Evolutionary conservation across 768 basidiomycete species (phyloP).

Genomic region (Clitopilus passeckerianus): DNA sequence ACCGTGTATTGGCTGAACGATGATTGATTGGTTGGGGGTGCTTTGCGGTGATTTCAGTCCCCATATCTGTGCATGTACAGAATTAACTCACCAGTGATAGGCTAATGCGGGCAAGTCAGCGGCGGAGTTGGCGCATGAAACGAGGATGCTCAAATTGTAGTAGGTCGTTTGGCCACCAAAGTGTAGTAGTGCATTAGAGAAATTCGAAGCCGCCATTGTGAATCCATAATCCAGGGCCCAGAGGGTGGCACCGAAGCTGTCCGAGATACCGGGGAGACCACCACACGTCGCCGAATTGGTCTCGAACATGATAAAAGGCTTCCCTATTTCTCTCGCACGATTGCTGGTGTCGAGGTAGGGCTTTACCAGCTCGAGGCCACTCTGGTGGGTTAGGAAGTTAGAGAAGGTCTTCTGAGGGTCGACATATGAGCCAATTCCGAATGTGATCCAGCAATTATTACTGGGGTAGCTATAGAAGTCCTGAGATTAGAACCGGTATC

Average conservation of each 20-base stretch:
- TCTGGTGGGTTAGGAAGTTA: conserved; percentile 55
- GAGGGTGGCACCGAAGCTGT: conserved; percentile 58
- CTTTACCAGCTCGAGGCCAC: conserved; percentile 41
- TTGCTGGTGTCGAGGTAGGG: conserved; percentile 46
- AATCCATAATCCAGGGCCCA: conserved; percentile 62
- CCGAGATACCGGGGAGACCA: conserved; percentile 59
- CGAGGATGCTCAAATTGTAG: conserved; percentile 53
- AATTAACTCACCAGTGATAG: conserved; percentile 32
- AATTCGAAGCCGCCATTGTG: conserved; percentile 60
- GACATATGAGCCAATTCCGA: conserved; percentile 29
- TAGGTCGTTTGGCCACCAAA: conserved; percentile 63
- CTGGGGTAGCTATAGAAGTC: conserved; percentile 36
- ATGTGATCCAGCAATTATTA: conserved; percentile 58
- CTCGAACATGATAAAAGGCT: conserved; percentile 65
- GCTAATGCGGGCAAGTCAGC: conserved; percentile 13
- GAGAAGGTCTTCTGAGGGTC: conserved; percentile 46
- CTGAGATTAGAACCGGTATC: neutral
- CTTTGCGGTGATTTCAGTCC: conserved; percentile 3
- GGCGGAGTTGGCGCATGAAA: conserved; percentile 11
- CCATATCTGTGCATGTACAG: neutral
- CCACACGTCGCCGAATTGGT: conserved; percentile 69
- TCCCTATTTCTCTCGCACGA: conserved; percentile 35
- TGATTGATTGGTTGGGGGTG: conserved; percentile 51
- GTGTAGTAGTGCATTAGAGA: conserved; percentile 49
- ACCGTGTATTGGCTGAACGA: conserved; percentile 65